Evolutionary conservation across 495 filamentous ascomycete genomes (phyloP).

Genomic region (Penicillium roqueforti): DNA sequence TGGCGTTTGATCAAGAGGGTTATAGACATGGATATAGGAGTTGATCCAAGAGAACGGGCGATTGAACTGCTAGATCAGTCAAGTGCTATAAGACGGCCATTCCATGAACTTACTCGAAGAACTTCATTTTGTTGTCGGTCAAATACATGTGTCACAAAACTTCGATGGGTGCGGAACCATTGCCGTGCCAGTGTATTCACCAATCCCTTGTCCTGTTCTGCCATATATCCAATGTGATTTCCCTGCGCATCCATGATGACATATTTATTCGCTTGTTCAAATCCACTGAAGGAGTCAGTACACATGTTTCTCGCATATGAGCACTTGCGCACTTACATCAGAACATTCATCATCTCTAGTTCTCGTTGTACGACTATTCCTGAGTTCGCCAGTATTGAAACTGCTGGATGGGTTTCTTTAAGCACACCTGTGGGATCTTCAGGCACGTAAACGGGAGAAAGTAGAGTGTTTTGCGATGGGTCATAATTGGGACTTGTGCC

Average conservation of each 20-base stretch:
- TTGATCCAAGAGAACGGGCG: constrained; percentile 68
- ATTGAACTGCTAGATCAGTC: constrained; percentile 47
- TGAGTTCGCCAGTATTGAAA: constrained; percentile 55
- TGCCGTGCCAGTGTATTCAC: constrained; percentile 56
- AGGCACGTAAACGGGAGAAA: constrained; percentile 55
- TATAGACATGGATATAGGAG: constrained; percentile 60
- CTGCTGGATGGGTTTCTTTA: constrained; percentile 57
- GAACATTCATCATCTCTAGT: constrained; percentile 66
- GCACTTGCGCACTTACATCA: constrained; percentile 43
- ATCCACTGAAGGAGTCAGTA: constrained; percentile 42
- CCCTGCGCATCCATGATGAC: constrained; percentile 68
- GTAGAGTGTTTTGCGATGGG: constrained; percentile 44
- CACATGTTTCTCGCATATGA: background rate
- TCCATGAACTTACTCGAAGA: constrained; percentile 45
- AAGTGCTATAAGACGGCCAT: background rate
- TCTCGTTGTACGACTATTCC: constrained; percentile 63
- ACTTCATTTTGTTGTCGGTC: constrained; percentile 62
- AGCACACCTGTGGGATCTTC: constrained; percentile 60
- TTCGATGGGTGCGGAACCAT: constrained; percentile 61
- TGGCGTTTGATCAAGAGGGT: constrained; percentile 44
- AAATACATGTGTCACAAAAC: constrained; percentile 69
- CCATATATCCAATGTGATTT: constrained; percentile 65
- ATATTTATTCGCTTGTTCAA: constrained; percentile 71
- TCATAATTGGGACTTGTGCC: constrained; percentile 29
- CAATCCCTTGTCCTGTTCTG: constrained; percentile 61